phyloP scores from a whole-genome alignment of 2,329 filamentous ascomycete species.

The Neonectria coccinea region DNA sequence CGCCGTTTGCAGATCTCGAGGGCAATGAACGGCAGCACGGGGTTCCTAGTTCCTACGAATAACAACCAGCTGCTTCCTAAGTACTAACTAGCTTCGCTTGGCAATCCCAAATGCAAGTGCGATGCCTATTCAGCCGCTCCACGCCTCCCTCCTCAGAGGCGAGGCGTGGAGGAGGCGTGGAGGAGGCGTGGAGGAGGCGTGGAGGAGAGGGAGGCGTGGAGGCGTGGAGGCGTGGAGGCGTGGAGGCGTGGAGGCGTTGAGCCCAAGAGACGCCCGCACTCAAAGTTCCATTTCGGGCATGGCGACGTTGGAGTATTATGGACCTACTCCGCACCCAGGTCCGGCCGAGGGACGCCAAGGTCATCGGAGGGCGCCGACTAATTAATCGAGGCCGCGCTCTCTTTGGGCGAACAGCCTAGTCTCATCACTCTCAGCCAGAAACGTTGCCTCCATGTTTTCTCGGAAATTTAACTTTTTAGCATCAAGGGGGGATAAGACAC shows the following conservation, averaged over 20 bases:
- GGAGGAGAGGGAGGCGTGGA: too few relatives aligned
- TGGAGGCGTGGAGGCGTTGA: too few relatives aligned
- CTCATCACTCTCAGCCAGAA: neutral
- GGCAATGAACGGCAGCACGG: neutral
- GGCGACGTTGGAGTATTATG: slow-evolving; percentile 9
- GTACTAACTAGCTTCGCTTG: neutral
- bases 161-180: too few relatives aligned
- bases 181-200: too few relatives aligned
- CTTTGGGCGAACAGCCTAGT: neutral
- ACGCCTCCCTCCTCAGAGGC: neutral
- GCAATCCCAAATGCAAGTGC: neutral
- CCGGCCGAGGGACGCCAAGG: neutral
- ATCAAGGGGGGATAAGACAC: neutral
- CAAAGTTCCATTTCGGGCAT: neutral
- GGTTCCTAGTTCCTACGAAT: neutral
- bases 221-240: too few relatives aligned
- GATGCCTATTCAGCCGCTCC: neutral
- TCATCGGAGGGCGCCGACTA: slow-evolving; percentile 3
- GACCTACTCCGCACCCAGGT: neutral
- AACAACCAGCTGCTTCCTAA: neutral
- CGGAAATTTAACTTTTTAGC: neutral
- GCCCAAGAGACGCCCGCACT: neutral
- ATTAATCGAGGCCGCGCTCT: neutral
- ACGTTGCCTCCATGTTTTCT: neutral
- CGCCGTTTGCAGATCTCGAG: slow-evolving; percentile 3